A percentile compares a stretch with the other conserved stretches of the same genome.
Evolutionary conservation across 2,329 filamentous ascomycete species (phyloP).

Genomic region (Trichoderma guizhouense): DNA sequence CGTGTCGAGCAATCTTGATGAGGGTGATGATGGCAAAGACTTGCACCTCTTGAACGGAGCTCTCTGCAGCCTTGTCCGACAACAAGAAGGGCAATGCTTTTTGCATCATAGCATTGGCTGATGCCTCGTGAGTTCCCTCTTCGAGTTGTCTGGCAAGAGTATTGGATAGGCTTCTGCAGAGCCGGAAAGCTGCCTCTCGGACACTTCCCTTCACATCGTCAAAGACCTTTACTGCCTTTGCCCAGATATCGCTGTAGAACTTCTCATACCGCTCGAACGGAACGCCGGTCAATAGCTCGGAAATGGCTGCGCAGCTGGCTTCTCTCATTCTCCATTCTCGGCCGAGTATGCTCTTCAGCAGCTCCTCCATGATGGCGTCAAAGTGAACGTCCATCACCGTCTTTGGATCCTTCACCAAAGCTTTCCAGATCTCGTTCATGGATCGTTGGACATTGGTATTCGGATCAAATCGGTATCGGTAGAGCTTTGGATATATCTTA

Average conservation of each 20-base stretch:
- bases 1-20: conserved; percentile 85
- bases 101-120: conserved; percentile 74
- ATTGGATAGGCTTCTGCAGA: conserved; percentile 82
- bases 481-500: conserved; percentile 93
- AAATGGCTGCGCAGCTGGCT: conserved; percentile 85
- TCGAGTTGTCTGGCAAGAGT: conserved; percentile 83
- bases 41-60: conserved; percentile 81
- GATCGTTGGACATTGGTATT: conserved; percentile 89
- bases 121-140: conserved; percentile 66
- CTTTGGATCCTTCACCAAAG: conserved; percentile 84
- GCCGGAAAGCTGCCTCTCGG: conserved; percentile 70
- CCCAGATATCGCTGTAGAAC: conserved; percentile 83
- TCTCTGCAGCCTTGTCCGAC: conserved; percentile 85
- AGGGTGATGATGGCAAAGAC: conserved; percentile 79
- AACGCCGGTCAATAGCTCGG: conserved; percentile 80
- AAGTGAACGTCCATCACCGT: conserved; percentile 77
- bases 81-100: conserved; percentile 88
- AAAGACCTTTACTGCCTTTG: conserved; percentile 80
- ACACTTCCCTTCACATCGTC: conserved; percentile 96
- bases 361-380: conserved; percentile 81
- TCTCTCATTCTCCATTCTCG: conserved; percentile 92
- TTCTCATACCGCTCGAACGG: conserved; percentile 74
- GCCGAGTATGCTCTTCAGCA: conserved; percentile 80
- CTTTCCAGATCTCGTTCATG: conserved; percentile 98
- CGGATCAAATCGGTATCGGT: conserved; percentile 90